A percentile compares a stretch with the other conserved stretches of the same genome.
phyloP scores from a whole-genome alignment of 129 eudicot species.

The Helichrysum umbraculigerum region DNA sequence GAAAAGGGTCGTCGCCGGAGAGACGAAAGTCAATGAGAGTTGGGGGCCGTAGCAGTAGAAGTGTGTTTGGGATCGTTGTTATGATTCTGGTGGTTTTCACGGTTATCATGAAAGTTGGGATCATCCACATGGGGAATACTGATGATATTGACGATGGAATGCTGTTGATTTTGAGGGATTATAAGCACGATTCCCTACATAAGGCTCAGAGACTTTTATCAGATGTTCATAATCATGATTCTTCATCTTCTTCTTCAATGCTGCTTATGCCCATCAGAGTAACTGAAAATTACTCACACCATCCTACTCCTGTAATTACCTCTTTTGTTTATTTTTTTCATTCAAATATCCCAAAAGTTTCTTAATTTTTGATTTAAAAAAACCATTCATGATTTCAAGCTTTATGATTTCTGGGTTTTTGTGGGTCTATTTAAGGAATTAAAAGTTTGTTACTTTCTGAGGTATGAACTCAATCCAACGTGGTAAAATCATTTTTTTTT shows the following conservation, averaged over 20 bases:
- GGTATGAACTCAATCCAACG: not conserved
- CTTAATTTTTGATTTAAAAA: not conserved
- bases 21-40: not conserved
- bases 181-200: slow-evolving; percentile 24
- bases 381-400: not conserved
- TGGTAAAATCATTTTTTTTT: not conserved
- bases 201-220: slow-evolving; percentile 47
- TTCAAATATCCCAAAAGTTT: not conserved
- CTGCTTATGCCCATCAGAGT: slow-evolving; percentile 42
- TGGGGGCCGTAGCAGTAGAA: not conserved
- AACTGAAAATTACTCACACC: slow-evolving; percentile 36
- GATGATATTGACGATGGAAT: not conserved
- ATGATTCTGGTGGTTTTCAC: not conserved
- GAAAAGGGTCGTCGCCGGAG: not conserved
- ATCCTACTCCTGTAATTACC: slow-evolving; percentile 27
- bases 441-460: not conserved
- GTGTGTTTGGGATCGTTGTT: not conserved
- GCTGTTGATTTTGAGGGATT: slow-evolving; percentile 14
- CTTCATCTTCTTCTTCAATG: slow-evolving; percentile 10
- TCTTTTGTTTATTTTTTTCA: not conserved
- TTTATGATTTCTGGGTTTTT: not conserved
- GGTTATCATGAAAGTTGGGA: slow-evolving; percentile 5
- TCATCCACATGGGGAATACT: not conserved
- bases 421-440: not conserved
- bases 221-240: slow-evolving; percentile 23